phyloP scores from a whole-genome alignment of 495 filamentous ascomycete species.

The Hypoxylon lienhwacheense region DNA sequence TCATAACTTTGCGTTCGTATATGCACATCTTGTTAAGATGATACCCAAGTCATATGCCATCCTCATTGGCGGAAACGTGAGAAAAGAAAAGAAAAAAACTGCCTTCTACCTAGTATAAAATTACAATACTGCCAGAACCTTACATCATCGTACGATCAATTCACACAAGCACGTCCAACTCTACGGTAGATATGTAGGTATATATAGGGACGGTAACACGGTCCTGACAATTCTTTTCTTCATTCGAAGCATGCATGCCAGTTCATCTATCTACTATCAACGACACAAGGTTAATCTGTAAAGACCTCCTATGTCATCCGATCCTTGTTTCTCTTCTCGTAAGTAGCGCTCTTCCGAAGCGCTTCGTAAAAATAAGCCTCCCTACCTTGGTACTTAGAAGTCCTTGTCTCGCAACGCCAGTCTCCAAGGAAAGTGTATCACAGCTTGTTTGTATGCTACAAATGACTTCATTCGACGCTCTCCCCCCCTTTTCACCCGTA shows the following conservation, averaged over 20 bases:
- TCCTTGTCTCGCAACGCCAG: slow-evolving; percentile 17
- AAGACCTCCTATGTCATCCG: slow-evolving; percentile 1
- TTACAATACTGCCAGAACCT: background rate
- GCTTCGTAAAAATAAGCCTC: slow-evolving; percentile 26
- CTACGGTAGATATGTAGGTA: no score
- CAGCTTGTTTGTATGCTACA: slow-evolving; percentile 10
- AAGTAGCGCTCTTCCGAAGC: slow-evolving; percentile 26
- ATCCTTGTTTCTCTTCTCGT: slow-evolving; percentile 20
- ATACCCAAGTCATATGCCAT: no score
- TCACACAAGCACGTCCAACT: background rate
- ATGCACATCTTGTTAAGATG: no score
- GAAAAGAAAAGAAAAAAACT: no score
- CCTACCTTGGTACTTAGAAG: background rate
- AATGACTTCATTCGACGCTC: slow-evolving; percentile 1
- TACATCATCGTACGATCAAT: background rate
- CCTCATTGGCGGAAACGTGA: no score
- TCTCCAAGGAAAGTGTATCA: background rate
- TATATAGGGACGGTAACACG: background rate
- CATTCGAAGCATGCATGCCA: slow-evolving; percentile 12
- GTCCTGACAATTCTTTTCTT: slow-evolving; percentile 1
- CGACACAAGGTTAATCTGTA: slow-evolving; percentile 3
- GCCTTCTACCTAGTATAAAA: no score
- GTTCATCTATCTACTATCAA: slow-evolving; percentile 24
- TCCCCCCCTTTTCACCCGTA: slow-evolving; percentile 14
- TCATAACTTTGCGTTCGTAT: no score